A percentile compares a stretch with the other conserved stretches of the same genome.
These are phyloP conservation scores for Talaromyces sp. DNA, from an alignment of 2,329 filamentous ascomycete genomes.

Conservation along the genomic window DNA sequence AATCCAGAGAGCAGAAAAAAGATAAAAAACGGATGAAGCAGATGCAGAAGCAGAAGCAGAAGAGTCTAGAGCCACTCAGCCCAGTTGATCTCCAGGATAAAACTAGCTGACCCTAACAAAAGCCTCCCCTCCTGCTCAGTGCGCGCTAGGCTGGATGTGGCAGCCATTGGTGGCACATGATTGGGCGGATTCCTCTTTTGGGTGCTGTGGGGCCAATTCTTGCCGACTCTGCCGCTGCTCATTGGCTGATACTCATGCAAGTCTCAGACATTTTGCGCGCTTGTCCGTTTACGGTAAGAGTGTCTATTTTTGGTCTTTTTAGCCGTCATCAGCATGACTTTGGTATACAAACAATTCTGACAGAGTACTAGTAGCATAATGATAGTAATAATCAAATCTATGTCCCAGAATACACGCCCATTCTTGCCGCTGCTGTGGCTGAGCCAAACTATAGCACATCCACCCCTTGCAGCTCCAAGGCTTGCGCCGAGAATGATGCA, in stretches of 20 bases:
- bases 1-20: not conserved
- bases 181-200: not conserved
- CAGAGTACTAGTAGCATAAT: not conserved
- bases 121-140: not conserved
- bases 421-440: not conserved
- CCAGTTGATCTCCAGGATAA: not conserved
- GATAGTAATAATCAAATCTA: too few species aligned
- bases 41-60: not conserved
- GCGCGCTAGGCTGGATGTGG: not conserved
- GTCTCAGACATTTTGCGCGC: conserved; percentile 7
- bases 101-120: not conserved
- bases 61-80: not conserved
- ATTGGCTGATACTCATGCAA: conserved; percentile 7
- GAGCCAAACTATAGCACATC: not conserved
- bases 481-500: not conserved
- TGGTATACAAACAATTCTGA: not conserved
- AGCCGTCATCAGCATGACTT: not conserved
- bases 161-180: not conserved
- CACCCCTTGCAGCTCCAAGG: not conserved
- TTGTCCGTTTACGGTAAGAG: not conserved
- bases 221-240: not conserved
- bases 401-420: not conserved
- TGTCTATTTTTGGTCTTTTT: not conserved
- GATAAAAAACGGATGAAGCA: not conserved
- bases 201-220: not conserved